Base-by-base conservation (phyloP, 1,139 yeast genomes). In the Geotrichum phurueaensis region DNA sequence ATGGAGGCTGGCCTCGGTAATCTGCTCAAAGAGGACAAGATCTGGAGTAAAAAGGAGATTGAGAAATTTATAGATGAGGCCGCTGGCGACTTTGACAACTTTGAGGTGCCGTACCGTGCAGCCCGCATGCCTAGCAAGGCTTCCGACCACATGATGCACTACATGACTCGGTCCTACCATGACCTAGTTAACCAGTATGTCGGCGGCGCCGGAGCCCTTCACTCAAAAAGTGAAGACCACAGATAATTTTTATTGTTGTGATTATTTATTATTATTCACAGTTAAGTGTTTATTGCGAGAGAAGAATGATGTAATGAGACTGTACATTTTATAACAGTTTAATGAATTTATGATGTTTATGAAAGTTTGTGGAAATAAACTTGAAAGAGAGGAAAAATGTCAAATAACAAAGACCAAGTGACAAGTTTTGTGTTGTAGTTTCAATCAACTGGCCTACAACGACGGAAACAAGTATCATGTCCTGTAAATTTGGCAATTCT, bases 51-150 rank as follows among this genome's bases (percentile, higher is more conserved):
- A 33, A 61, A 61, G 23, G 61, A 58, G 36, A 58, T 61, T 36
- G 47, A 36, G 18, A 33, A 36, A 15, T 53, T 61, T 22, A 51
- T 61, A 39, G 63, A 61, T 33, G 61, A 59, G 22, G 62, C 60
- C n/a, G 62, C 61, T 13, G 62, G 63, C 12, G 63, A 59, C 49
- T 56, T 61, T 51, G 61, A 61, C 22, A 52, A 39, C 43, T 61
- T 61, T 56, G 25, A 13, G 9, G 61, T 58, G 25, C 63, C 63
- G 6, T 53, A 51, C 27, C 33, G 58, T 4, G 57, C 60, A 1
- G 61, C 58, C 36, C 49, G 56, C 39, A 51, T 61, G 9, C 60
- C 63, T 9, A 48, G 58, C 5, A 22, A 22, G 33, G 63, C 63
- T 18, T 57, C 48, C 5, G 59, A 56, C 53, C 58, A 61, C 43